Conservation (phyloP, 2,329 filamentous ascomycete genomes). For the Aspergillus arachidicola region DNA sequence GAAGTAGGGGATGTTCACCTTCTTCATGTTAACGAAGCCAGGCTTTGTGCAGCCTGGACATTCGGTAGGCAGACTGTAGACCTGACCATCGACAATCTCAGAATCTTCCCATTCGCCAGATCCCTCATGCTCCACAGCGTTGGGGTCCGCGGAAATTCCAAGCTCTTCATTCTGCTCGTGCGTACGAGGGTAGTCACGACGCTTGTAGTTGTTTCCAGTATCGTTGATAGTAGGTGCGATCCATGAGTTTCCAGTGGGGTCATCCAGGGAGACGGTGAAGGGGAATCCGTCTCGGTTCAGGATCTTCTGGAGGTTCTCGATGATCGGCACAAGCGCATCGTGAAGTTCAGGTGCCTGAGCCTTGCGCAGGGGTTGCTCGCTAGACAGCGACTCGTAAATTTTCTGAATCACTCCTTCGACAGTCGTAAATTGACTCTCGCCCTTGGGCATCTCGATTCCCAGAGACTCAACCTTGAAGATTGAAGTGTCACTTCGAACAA, state of each 20-base stretch:
- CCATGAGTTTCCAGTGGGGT: constrained; percentile 94
- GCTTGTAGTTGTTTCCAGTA: constrained; percentile 85
- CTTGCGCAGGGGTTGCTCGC: constrained; percentile 81
- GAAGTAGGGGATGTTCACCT: constrained; percentile 97
- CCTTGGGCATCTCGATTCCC: constrained; percentile 89
- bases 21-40: constrained; percentile 95
- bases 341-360: constrained; percentile 75
- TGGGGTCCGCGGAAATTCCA: constrained; percentile 63
- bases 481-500: constrained; percentile 90
- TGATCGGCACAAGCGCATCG: constrained; percentile 74
- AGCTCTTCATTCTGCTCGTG: constrained; percentile 84
- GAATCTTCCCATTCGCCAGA: constrained; percentile 64
- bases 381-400: constrained; percentile 77
- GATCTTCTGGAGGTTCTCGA: constrained; percentile 75
- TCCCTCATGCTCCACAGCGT: constrained; percentile 37
- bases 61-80: constrained; percentile 88
- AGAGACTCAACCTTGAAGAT: constrained; percentile 86
- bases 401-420: constrained; percentile 82
- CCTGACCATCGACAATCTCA: constrained; percentile 88
- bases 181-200: constrained; percentile 80
- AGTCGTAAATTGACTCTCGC: constrained; percentile 89
- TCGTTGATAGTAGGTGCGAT: constrained; percentile 79
- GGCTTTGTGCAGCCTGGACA: constrained; percentile 88
- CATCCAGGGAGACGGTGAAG: constrained; percentile 85
- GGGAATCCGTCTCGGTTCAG: constrained; percentile 76